These are phyloP conservation scores for Diaporthe sp. DNA, from an alignment of 2,329 filamentous ascomycete genomes.

Conservation along the genomic window DNA sequence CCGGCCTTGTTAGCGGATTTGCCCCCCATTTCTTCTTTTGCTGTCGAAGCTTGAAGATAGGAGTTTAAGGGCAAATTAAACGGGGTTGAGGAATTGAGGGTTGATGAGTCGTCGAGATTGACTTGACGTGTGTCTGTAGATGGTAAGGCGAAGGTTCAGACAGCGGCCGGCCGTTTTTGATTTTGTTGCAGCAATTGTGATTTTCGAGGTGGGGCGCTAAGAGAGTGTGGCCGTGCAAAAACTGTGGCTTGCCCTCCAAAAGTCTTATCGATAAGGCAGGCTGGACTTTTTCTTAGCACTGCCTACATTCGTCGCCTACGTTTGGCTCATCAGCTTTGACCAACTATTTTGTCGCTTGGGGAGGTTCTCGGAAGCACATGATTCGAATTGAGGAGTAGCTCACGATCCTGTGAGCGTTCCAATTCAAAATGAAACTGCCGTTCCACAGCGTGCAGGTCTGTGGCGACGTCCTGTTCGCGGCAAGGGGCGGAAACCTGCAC, in stretches of 20 bases:
- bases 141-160: conserved; percentile 14
- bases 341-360: background rate
- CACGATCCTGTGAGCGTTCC: background rate
- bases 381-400: background rate
- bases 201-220: conserved; percentile 34
- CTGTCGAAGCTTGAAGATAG: conserved; percentile 80
- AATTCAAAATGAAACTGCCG: conserved; percentile 64
- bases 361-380: too few relatives aligned
- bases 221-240: conserved; percentile 19
- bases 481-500: conserved; percentile 80
- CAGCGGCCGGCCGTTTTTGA: conserved; percentile 9
- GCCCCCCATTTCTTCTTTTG: conserved; percentile 99
- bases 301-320: background rate
- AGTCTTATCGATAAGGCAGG: conserved; percentile 31
- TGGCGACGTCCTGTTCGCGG: conserved; percentile 76
- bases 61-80: conserved; percentile 88
- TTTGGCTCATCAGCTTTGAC: background rate
- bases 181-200: conserved; percentile 38
- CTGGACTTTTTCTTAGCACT: conserved; percentile 10
- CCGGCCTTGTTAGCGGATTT: conserved; percentile 92
- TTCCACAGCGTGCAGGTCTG: conserved; percentile 73
- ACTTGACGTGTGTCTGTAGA: conserved; percentile 37
- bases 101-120: conserved; percentile 43
- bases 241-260: background rate
- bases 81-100: conserved; percentile 21